These are phyloP conservation scores for Xylaria sp. DNA, from an alignment of 2,329 filamentous ascomycete species.

Conservation along the genomic window DNA sequence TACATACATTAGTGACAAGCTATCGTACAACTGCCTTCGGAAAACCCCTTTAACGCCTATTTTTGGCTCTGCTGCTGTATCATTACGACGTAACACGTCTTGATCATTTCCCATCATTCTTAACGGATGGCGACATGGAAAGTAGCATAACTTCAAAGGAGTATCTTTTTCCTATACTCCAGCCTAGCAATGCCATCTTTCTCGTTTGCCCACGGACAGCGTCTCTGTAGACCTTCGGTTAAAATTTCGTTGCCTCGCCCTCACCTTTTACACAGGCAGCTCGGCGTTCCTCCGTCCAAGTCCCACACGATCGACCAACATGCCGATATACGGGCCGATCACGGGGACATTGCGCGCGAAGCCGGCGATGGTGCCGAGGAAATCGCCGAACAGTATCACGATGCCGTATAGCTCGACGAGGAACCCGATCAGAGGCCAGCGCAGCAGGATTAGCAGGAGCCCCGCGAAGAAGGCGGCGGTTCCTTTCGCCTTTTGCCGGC, in stretches of 20 bases:
- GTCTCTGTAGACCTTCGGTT: background rate
- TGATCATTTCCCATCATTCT: no score
- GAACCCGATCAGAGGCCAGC: slow-evolving; percentile 94
- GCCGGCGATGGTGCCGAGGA: slow-evolving; percentile 88
- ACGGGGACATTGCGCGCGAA: slow-evolving; percentile 88
- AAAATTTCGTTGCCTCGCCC: background rate
- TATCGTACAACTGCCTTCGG: slow-evolving; percentile 32
- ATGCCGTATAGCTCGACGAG: slow-evolving; percentile 92
- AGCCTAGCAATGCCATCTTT: background rate
- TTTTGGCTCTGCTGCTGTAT: slow-evolving; percentile 27
- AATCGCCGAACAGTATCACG: slow-evolving; percentile 93
- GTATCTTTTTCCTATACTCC: background rate
- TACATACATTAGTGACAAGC: slow-evolving; percentile 18
- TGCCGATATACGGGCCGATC: slow-evolving; percentile 85
- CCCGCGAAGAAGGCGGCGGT: slow-evolving; percentile 88
- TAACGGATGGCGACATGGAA: no score
- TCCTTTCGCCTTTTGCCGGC: slow-evolving; percentile 90
- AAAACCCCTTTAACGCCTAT: slow-evolving; percentile 16
- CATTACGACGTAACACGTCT: slow-evolving; percentile 19
- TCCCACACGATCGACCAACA: slow-evolving; percentile 75
- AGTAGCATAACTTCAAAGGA: no score
- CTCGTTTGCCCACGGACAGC: background rate
- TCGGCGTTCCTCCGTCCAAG: slow-evolving; percentile 77
- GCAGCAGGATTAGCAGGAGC: slow-evolving; percentile 84
- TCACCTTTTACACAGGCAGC: slow-evolving; percentile 72